These are phyloP conservation scores for Pythium dissimile DNA, from an alignment of 352 stramenopile species.

Conservation along the genomic window DNA sequence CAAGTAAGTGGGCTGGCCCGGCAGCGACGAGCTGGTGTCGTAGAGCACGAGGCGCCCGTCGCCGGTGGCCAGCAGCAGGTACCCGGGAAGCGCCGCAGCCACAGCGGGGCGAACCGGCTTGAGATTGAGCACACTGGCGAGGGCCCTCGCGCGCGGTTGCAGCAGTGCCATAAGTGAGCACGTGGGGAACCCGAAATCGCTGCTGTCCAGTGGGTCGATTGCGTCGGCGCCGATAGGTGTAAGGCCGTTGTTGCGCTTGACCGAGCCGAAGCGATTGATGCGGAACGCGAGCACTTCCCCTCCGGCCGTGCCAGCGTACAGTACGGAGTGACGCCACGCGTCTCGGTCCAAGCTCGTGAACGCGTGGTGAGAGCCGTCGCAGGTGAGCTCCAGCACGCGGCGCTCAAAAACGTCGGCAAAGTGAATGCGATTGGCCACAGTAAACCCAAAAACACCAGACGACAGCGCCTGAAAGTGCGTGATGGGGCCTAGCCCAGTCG, in stretches of 20 bases:
- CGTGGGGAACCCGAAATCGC: conserved; percentile 5
- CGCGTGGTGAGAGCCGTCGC: conserved; percentile 21
- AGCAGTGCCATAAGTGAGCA: conserved; percentile 15
- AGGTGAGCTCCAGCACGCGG: conserved; percentile 17
- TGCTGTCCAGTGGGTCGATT: conserved; percentile 1
- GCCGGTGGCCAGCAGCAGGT: conserved; percentile 19
- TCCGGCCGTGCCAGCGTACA: conserved; percentile 30
- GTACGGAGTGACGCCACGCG: conserved; percentile 22
- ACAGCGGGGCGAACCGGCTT: not conserved
- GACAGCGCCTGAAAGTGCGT: conserved; percentile 21
- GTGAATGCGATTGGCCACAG: conserved; percentile 21
- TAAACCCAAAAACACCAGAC: conserved; percentile 27
- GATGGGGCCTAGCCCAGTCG: not conserved
- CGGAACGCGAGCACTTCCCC: conserved; percentile 29
- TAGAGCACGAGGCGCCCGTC: conserved; percentile 24
- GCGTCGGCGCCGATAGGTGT: conserved; percentile 7
- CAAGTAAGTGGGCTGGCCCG: conserved; percentile 16
- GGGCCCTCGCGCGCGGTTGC: conserved; percentile 1
- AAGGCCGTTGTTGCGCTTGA: conserved; percentile 19
- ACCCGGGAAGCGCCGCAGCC: conserved; percentile 25
- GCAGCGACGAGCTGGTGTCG: conserved; percentile 10
- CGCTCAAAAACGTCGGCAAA: conserved; percentile 26
- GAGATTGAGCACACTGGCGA: not conserved
- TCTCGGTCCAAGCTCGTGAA: conserved; percentile 35
- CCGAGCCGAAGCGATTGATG: conserved; percentile 20